Conservation (phyloP, 306 rosid species). For the Cyamopsis tetragonoloba region DNA sequence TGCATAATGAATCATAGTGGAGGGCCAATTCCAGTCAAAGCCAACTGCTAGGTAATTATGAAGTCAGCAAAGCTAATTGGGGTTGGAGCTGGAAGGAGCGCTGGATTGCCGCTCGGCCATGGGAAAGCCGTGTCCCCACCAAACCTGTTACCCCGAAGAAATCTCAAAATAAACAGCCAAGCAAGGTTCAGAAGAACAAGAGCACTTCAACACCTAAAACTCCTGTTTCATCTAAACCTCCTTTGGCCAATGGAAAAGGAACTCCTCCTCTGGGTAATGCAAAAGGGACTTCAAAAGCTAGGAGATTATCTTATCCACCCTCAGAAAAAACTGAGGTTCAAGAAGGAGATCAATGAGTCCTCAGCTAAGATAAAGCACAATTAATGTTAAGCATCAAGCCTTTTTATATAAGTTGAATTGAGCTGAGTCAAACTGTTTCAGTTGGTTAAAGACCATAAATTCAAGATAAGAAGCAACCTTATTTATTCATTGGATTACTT, state of each 20-base stretch:
- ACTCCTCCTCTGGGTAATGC: constrained; percentile 42
- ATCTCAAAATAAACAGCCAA: constrained; percentile 45
- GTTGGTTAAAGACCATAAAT: constrained; percentile 29
- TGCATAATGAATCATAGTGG: constrained; percentile 62
- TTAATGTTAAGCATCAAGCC: constrained; percentile 30
- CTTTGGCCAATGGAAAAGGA: constrained; percentile 40
- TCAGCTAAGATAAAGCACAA: constrained; percentile 33
- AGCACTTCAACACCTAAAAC: constrained; percentile 47
- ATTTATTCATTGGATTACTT: constrained; percentile 31
- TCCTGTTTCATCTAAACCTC: constrained; percentile 35
- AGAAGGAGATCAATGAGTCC: constrained; percentile 37
- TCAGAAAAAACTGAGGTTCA: constrained; percentile 37
- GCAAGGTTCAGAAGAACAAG: constrained; percentile 45
- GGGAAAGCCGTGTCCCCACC: constrained; percentile 77
- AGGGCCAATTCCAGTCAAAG: constrained; percentile 84
- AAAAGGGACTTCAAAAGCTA: constrained; percentile 48
- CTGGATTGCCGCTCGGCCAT: constrained; percentile 97
- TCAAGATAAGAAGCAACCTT: constrained; percentile 16
- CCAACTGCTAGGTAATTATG: constrained; percentile 66
- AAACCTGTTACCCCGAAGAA: constrained; percentile 50
- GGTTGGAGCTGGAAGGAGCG: constrained; percentile 99
- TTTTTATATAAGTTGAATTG: constrained; percentile 16
- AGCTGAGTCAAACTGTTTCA: constrained; percentile 29
- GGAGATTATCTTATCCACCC: constrained; percentile 69
- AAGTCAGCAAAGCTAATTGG: constrained; percentile 79